Conservation (phyloP, 805 yeast genomes). For the Nakazawaea anatomiae region DNA sequence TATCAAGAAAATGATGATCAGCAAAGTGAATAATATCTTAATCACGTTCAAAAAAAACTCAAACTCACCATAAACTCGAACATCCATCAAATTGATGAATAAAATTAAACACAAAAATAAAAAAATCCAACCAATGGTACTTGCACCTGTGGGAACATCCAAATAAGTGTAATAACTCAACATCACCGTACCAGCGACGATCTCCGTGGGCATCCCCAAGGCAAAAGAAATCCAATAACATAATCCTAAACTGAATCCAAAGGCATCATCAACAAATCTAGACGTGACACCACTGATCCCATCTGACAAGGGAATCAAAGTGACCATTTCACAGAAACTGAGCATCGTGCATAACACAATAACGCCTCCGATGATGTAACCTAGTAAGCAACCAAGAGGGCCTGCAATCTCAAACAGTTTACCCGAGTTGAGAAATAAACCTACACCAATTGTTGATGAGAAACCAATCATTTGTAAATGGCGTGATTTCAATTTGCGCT, state of each 20-base stretch:
- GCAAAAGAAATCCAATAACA: slow-evolving; percentile 70
- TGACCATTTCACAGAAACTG: slow-evolving; percentile 78
- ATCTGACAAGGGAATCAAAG: slow-evolving; percentile 71
- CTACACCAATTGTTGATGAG: slow-evolving; percentile 78
- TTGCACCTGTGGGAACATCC: slow-evolving; percentile 37
- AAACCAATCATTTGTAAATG: slow-evolving; percentile 76
- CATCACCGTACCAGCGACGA: slow-evolving; percentile 76
- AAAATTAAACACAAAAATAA: slow-evolving; percentile 44
- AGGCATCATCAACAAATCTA: slow-evolving; percentile 71
- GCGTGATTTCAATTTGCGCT: slow-evolving; percentile 54
- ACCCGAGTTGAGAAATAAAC: slow-evolving; percentile 63
- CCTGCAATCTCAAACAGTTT: slow-evolving; percentile 72
- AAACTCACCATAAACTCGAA: slow-evolving; percentile 67
- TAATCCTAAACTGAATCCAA: slow-evolving; percentile 71
- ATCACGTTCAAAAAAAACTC: slow-evolving; percentile 58
- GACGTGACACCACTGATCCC: slow-evolving; percentile 74
- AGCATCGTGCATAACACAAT: slow-evolving; percentile 64
- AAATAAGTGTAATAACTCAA: slow-evolving; percentile 58
- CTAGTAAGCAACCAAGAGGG: slow-evolving; percentile 68
- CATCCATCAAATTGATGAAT: slow-evolving; percentile 57
- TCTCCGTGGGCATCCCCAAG: slow-evolving; percentile 70
- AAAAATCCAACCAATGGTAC: slow-evolving; percentile 64
- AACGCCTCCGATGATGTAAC: slow-evolving; percentile 58
- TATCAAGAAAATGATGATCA: slow-evolving; percentile 58
- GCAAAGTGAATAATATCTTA: slow-evolving; percentile 47